phyloP scores from a whole-genome alignment of 352 stramenopile species.

The Phytopythium boreale region DNA sequence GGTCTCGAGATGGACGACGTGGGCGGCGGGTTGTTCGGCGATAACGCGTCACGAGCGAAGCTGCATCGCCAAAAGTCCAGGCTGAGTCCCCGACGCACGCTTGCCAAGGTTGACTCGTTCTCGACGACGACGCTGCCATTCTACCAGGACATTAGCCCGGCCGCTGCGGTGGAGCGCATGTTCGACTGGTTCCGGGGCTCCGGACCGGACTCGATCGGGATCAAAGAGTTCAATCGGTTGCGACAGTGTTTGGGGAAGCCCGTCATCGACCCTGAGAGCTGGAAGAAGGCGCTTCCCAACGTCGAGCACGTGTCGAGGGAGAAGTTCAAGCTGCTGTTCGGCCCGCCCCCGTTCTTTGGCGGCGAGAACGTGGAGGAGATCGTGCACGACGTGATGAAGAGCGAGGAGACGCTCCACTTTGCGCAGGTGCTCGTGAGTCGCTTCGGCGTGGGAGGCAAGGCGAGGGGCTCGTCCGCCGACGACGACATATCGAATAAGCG shows the following conservation, averaged over 20 bases:
- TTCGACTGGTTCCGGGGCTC: conserved; percentile 31
- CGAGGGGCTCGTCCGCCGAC: not conserved
- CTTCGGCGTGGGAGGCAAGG: conserved; percentile 17
- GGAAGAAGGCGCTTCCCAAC: conserved; percentile 30
- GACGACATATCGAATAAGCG: conserved; percentile 10
- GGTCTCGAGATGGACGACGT: too few species aligned
- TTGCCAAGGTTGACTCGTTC: conserved; percentile 8
- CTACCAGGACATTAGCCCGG: conserved; percentile 46
- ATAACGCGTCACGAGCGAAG: conserved; percentile 13
- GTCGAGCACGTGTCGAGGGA: conserved; percentile 16
- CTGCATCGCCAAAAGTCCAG: too few species aligned
- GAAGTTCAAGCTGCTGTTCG: conserved; percentile 51
- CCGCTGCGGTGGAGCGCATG: conserved; percentile 27
- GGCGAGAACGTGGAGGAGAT: conserved; percentile 28
- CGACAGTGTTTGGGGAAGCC: conserved; percentile 29
- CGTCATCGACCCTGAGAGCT: conserved; percentile 18
- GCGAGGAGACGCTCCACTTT: conserved; percentile 43
- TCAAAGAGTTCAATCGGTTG: conserved; percentile 36
- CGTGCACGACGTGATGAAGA: conserved; percentile 34
- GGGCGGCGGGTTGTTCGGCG: not conserved
- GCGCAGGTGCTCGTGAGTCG: conserved; percentile 27
- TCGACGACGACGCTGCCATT: conserved; percentile 41
- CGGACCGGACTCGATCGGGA: conserved; percentile 14
- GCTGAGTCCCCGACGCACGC: conserved; percentile 24
- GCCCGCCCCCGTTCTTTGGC: conserved; percentile 46